A percentile compares a stretch with the other conserved stretches of the same genome.
Evolutionary conservation across 192 early-diverging fungal species (phyloP).

Genomic region (Linnemannia exigua): DNA sequence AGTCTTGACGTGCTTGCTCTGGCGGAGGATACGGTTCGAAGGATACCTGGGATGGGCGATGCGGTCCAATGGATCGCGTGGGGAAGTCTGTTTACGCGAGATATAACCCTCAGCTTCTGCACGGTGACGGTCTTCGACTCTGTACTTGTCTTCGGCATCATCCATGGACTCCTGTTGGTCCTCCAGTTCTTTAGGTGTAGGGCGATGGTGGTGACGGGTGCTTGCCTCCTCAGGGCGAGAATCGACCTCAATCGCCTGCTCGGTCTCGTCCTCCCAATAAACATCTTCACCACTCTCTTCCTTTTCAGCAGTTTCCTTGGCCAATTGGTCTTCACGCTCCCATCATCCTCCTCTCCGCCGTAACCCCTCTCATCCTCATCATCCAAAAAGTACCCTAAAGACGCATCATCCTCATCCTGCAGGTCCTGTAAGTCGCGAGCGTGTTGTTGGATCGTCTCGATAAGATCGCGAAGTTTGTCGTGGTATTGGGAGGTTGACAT

Average conservation of each 20-base stretch:
- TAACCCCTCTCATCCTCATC: background rate
- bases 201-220: background rate
- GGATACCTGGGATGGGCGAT: constrained; percentile 11
- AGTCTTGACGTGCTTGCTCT: constrained; percentile 20
- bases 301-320: background rate
- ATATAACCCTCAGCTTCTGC: constrained; percentile 3
- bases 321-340: constrained; percentile 2
- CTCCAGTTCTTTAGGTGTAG: background rate
- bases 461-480: constrained; percentile 23
- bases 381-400: constrained; percentile 7
- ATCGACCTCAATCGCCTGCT: background rate
- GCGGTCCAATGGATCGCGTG: background rate
- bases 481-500: constrained; percentile 41
- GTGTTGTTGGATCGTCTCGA: constrained; percentile 27
- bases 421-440: constrained; percentile 32
- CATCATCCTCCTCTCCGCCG: background rate
- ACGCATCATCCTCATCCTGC: constrained; percentile 19
- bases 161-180: background rate
- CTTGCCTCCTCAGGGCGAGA: background rate
- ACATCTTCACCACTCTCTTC: background rate
- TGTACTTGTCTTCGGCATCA: background rate
- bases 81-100: too few species aligned
- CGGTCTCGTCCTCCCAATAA: constrained; percentile 22
- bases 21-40: constrained; percentile 14
- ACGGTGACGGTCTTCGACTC: background rate